A percentile compares a stretch with the other conserved stretches of the same genome.
Conservation (phyloP, 1,139 yeast genomes). For the Sugiyamaella pinicola region DNA sequence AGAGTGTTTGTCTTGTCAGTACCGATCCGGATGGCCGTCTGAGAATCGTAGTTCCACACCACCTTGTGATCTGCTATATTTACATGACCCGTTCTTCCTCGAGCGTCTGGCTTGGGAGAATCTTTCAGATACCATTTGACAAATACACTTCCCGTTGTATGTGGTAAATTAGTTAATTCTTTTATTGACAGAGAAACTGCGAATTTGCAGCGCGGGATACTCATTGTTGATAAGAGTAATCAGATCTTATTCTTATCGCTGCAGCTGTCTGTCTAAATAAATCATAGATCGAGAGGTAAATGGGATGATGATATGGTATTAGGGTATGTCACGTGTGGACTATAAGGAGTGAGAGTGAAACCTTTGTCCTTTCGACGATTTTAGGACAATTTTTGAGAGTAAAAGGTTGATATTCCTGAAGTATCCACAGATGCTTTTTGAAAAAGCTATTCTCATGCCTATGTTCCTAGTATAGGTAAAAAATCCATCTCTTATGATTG, state of each 20-base stretch:
- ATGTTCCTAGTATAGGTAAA: too few species aligned
- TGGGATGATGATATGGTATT: background rate
- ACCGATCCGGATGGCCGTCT: conserved; percentile 46
- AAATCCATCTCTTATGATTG: too few species aligned
- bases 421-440: too few species aligned
- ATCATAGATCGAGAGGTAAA: background rate
- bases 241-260: too few species aligned
- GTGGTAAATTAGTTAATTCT: conserved; percentile 81
- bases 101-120: conserved; percentile 45
- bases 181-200: conserved; percentile 59
- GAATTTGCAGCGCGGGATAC: conserved; percentile 51
- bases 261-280: too few species aligned
- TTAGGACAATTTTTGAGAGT: too few species aligned
- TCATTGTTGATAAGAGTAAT: conserved; percentile 9
- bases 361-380: too few species aligned
- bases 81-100: conserved; percentile 50
- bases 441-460: too few species aligned
- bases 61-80: conserved; percentile 54
- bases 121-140: conserved; percentile 61
- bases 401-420: too few species aligned
- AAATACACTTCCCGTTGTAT: conserved; percentile 67
- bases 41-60: conserved; percentile 49
- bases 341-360: background rate
- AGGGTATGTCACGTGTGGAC: background rate
- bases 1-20: conserved; percentile 44